Base-by-base conservation (phyloP, 2,329 filamentous ascomycete species). In the Didymosphaeria variabile region DNA sequence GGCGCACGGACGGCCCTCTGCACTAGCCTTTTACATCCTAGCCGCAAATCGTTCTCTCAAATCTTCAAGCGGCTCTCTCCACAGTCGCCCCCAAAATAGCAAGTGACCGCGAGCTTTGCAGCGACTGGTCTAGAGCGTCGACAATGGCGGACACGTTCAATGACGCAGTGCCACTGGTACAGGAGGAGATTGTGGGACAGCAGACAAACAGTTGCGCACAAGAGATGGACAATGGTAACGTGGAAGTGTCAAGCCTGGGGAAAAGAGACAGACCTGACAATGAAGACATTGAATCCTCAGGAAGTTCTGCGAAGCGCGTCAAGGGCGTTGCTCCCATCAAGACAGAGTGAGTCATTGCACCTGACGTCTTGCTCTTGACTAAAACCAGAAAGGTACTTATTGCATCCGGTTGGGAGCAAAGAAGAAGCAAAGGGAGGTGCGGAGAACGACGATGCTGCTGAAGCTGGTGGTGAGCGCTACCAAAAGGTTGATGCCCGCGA, bases 321-420 rank as follows among this genome's bases (percentile, higher is more conserved):
- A 81, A 76, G 70, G 90, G 90, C 29, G 81, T 90, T 56, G 90
- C 91, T 21, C 87, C 88, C 9, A 87, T 94, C 77, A 93, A 93
- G 78, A 83, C 86, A 73, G 91, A 93, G 87, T 92, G 79, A 78
- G 84, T 61, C 38, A 19, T 23, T 34, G 45, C 52, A 34, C 31
- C 47, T 31, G 36, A 26, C 13, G 5, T 8, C 21, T n/a, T 13
- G 6, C 17, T 31, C 21, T n/a, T 2, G 7, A 47, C 71, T 74
- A 67, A 74, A 42, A 60, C 57, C 21, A 44, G n/a, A 31, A 54
- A 79, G 77, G 62, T 79, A 72, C 57, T 59, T 79, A 42, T 61
- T 79, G 34, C 70, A 70, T 40, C 69, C 69, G 34, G 62, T 66
- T 58, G 69, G 70, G 55, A 70, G 69, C 58, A 73, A 69, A 58